Conservation (phyloP, 805 yeast species). For the Scheffersomyces ergatensis region DNA sequence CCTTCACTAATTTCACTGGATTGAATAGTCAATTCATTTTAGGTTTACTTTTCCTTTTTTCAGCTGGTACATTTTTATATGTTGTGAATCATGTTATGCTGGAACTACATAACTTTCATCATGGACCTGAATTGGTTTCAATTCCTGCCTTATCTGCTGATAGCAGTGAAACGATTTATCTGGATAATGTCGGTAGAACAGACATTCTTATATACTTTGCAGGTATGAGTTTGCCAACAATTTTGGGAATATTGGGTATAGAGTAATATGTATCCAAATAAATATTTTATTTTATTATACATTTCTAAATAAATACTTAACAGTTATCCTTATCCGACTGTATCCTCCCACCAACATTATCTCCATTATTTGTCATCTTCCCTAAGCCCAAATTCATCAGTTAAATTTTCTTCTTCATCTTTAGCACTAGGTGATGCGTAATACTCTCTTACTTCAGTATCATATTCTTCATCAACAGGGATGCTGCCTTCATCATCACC, state of each 20-base stretch:
- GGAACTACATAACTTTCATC: constrained; percentile 17
- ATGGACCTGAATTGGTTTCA: not conserved
- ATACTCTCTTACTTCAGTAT: not conserved
- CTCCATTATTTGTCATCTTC: too few relatives aligned
- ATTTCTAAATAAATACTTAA: too few relatives aligned
- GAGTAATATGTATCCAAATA: not conserved
- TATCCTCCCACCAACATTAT: too few relatives aligned
- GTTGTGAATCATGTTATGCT: constrained; percentile 66
- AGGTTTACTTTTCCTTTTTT: constrained; percentile 57
- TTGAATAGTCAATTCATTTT: constrained; percentile 35
- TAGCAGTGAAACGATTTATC: not conserved
- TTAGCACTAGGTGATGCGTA: not conserved
- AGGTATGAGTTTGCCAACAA: constrained; percentile 26
- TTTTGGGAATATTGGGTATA: constrained; percentile 20
- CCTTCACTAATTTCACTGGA: constrained; percentile 26
- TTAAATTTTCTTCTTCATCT: constrained; percentile 1
- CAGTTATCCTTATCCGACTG: too few relatives aligned
- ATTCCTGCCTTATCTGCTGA: not conserved
- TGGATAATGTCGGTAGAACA: not conserved
- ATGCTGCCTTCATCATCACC: constrained; percentile 4
- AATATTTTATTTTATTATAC: too few relatives aligned
- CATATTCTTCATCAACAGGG: not conserved
- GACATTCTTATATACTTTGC: constrained; percentile 11
- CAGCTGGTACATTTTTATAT: constrained; percentile 72
- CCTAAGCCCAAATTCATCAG: not conserved